A percentile compares a stretch with the other conserved stretches of the same genome.
phyloP scores from a whole-genome alignment of 2,329 filamentous ascomycete genomes.

The Aspergillus cejpii region DNA sequence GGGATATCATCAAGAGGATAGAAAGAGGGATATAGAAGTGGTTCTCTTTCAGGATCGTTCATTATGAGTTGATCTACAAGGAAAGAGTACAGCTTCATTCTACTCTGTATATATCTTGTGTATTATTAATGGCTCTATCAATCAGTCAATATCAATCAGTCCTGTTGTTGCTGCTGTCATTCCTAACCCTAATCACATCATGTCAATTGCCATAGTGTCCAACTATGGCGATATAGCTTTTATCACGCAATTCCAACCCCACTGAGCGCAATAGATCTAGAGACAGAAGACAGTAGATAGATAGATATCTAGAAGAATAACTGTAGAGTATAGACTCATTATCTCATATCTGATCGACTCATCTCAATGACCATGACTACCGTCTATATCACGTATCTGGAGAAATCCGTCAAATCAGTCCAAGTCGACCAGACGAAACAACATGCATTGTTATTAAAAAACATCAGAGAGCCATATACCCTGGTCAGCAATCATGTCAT shows the following conservation, averaged over 20 bases:
- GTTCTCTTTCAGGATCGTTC: slow-evolving; percentile 17
- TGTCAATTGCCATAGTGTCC: no score
- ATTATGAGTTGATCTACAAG: no score
- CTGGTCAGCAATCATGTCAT: slow-evolving; percentile 43
- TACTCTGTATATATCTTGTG: no score
- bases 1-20: not conserved
- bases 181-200: slow-evolving; percentile 8
- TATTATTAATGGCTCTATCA: no score
- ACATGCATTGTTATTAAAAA: slow-evolving; percentile 47
- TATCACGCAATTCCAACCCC: slow-evolving; percentile 32
- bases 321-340: slow-evolving; percentile 10
- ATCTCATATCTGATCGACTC: slow-evolving; percentile 4
- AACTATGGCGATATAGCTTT: no score
- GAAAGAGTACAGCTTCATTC: no score
- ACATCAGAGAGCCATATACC: slow-evolving; percentile 46
- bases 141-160: no score
- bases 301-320: slow-evolving; percentile 8
- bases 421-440: slow-evolving; percentile 36
- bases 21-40: slow-evolving; percentile 11
- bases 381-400: no score
- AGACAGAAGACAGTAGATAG: not conserved
- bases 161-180: not conserved
- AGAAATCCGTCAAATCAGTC: no score
- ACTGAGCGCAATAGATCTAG: slow-evolving; percentile 24
- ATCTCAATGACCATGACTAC: slow-evolving; percentile 11